These are phyloP conservation scores for Pezicula rhizophila DNA, from an alignment of 2,329 filamentous ascomycete genomes.

Conservation along the genomic window DNA sequence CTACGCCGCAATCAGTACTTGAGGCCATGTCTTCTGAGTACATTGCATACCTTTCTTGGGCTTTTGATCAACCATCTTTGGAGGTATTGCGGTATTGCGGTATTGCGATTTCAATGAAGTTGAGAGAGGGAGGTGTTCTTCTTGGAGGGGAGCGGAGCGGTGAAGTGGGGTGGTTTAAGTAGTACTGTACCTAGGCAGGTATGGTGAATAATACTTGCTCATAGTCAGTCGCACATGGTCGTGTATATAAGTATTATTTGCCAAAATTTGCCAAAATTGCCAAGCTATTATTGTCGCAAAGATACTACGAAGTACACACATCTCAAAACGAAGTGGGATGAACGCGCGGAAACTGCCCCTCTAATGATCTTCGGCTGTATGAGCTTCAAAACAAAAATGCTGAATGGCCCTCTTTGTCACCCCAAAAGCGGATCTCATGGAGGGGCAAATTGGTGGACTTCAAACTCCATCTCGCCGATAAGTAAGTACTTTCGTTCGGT, in stretches of 20 bases:
- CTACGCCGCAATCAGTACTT: slow-evolving; percentile 35
- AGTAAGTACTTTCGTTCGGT: too few species aligned
- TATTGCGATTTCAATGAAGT: background rate
- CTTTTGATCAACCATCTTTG: slow-evolving; percentile 14
- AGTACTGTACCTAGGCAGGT: too few species aligned
- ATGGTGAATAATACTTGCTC: too few species aligned
- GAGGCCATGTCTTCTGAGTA: background rate
- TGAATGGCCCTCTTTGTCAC: too few species aligned
- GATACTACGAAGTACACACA: too few species aligned
- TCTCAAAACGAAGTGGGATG: slow-evolving; percentile 1
- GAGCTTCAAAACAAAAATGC: slow-evolving; percentile 4
- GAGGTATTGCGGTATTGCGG: background rate
- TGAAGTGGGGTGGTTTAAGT: background rate
- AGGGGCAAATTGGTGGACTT: too few species aligned
- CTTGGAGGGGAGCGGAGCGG: background rate
- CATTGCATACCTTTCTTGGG: slow-evolving; percentile 19
- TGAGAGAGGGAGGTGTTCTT: background rate
- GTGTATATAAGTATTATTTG: background rate
- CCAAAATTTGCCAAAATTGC: background rate
- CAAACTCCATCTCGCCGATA: too few species aligned
- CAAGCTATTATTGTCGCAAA: background rate
- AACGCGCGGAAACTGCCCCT: background rate
- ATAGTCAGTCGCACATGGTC: background rate
- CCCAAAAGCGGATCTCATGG: too few species aligned
- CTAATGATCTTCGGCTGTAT: slow-evolving; percentile 2